A percentile compares a stretch with the other conserved stretches of the same genome.
Conservation (phyloP, 495 filamentous ascomycete genomes). For the Penicillium subrubescens region DNA sequence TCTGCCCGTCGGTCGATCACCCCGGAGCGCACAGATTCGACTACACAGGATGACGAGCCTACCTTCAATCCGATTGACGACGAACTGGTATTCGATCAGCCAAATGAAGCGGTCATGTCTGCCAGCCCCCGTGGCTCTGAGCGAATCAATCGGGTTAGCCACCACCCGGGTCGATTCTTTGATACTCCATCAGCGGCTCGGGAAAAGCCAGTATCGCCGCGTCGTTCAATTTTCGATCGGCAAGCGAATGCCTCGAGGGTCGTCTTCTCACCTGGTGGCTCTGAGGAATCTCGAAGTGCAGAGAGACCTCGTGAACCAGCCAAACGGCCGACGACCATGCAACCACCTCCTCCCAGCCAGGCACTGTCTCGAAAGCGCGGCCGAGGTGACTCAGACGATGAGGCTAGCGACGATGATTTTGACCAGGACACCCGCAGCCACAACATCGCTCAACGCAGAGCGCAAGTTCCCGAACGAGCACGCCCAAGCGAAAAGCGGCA, state of each 20-base stretch:
- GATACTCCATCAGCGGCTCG: constrained; percentile 7
- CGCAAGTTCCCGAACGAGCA: constrained; percentile 24
- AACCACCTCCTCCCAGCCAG: not conserved
- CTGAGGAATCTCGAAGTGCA: constrained; percentile 17
- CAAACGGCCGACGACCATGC: not conserved
- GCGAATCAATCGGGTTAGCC: constrained; percentile 24
- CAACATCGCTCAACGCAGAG: constrained; percentile 18
- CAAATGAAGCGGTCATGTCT: constrained; percentile 14
- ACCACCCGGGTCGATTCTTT: constrained; percentile 14
- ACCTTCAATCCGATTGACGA: not conserved
- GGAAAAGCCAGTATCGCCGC: constrained; percentile 1
- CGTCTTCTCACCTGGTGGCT: constrained; percentile 18
- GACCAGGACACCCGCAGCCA: constrained; percentile 18
- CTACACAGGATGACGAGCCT: not conserved
- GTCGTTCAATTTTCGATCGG: constrained; percentile 38
- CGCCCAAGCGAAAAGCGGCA: constrained; percentile 7
- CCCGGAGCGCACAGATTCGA: not conserved
- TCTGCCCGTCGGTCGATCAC: not conserved
- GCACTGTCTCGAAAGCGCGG: constrained; percentile 12
- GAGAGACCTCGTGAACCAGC: constrained; percentile 11
- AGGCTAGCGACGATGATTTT: constrained; percentile 16
- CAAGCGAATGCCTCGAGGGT: constrained; percentile 35
- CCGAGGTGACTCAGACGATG: constrained; percentile 18
- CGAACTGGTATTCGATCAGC: constrained; percentile 13
- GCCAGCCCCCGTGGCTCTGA: constrained; percentile 26